These are phyloP conservation scores for Dendrobium officinale DNA, from an alignment of 106 monocot species.

Conservation along the genomic window DNA sequence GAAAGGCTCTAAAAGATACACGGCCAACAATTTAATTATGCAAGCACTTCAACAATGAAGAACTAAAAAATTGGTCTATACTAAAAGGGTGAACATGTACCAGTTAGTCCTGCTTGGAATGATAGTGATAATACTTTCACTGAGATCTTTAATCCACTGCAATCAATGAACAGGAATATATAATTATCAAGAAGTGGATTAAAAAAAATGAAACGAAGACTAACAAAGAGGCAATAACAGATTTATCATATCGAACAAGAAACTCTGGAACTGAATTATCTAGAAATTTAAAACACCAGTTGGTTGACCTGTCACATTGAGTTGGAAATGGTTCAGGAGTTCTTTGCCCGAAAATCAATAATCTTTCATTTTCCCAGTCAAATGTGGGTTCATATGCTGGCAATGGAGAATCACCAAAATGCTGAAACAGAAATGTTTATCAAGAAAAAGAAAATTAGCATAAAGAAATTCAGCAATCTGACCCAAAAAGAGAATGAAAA, in stretches of 20 bases:
- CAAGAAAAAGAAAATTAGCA: not conserved
- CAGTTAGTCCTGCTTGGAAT: constrained; percentile 88
- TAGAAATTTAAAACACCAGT: not conserved
- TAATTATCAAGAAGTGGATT: not conserved
- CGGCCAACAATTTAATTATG: not conserved
- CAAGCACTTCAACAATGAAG: not conserved
- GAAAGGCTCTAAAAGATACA: constrained; percentile 74
- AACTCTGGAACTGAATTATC: not conserved
- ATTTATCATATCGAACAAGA: not conserved
- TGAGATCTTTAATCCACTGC: constrained; percentile 82
- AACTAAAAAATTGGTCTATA: not conserved
- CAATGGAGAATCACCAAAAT: constrained; percentile 82
- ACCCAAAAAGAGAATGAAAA: not conserved
- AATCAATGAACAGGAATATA: constrained; percentile 4
- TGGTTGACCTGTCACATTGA: constrained; percentile 47
- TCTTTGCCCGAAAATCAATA: constrained; percentile 89
- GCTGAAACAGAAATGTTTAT: constrained; percentile 35
- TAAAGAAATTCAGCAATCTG: not conserved
- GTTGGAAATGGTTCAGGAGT: constrained; percentile 49
- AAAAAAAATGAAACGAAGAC: not conserved
- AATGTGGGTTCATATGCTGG: constrained; percentile 97
- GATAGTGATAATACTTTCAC: constrained; percentile 89
- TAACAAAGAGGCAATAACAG: not conserved
- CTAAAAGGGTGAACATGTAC: constrained; percentile 22
- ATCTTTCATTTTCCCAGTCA: constrained; percentile 99